These are phyloP conservation scores for Leccinum subatratum DNA, from an alignment of 1,284 basidiomycete species.

Conservation along the genomic window DNA sequence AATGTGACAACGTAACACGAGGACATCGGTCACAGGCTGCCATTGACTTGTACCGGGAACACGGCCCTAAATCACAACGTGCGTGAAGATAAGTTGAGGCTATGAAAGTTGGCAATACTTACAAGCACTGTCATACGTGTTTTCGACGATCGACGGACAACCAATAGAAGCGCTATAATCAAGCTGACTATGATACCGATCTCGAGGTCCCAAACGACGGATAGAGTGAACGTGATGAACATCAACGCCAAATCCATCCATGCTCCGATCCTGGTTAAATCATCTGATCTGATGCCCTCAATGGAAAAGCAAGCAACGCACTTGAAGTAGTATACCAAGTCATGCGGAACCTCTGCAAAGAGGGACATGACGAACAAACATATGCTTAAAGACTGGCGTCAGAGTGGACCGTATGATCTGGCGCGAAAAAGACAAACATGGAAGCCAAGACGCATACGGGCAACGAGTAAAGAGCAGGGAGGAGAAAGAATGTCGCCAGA, in stretches of 20 bases:
- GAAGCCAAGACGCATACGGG: conserved; percentile 80
- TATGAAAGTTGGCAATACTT: conserved; percentile 3
- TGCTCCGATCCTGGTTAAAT: conserved; percentile 63
- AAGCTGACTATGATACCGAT: conserved; percentile 82
- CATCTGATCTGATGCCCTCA: background rate
- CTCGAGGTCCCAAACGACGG: conserved; percentile 76
- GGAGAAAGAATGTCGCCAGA: conserved; percentile 80
- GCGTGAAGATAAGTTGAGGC: background rate
- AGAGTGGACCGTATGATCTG: conserved; percentile 1
- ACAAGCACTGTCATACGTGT: conserved; percentile 69
- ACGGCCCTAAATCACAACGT: conserved; percentile 42
- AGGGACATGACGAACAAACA: conserved; percentile 80
- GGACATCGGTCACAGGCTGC: conserved; percentile 61
- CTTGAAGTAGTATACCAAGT: conserved; percentile 78
- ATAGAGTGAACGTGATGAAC: conserved; percentile 77
- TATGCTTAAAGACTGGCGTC: conserved; percentile 46
- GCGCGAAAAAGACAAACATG: conserved; percentile 46
- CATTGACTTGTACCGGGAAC: conserved; percentile 63
- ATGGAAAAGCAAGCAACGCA: conserved; percentile 35
- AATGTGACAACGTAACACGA: too few species aligned
- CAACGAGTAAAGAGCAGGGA: conserved; percentile 72
- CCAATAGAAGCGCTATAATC: conserved; percentile 79
- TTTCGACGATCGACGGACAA: conserved; percentile 82
- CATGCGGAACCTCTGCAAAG: conserved; percentile 82
- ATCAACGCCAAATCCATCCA: conserved; percentile 84